Conservation (phyloP, 1,139 yeast species). For the Yamadazyma songkhlaensis region DNA sequence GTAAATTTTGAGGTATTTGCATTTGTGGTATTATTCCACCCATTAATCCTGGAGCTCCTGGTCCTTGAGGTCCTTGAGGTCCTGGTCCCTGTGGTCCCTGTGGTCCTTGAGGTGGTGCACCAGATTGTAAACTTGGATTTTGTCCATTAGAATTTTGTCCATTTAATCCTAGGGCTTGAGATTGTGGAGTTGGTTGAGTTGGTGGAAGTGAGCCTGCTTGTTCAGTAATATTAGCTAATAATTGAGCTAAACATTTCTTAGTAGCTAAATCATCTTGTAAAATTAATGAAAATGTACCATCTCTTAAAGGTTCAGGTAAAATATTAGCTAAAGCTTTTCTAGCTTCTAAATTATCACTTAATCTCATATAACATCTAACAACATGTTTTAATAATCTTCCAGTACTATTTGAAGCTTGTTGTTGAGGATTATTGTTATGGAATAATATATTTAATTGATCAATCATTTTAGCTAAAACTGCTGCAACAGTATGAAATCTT, state of each 20-base stretch:
- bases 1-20: slow-evolving; percentile 1
- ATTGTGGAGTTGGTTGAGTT: slow-evolving; percentile 1
- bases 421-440: slow-evolving; percentile 15
- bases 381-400: slow-evolving; percentile 89
- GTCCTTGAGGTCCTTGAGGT: background rate
- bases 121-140: background rate
- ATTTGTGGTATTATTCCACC: slow-evolving; percentile 4
- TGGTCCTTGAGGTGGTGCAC: background rate
- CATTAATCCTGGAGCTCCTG: slow-evolving; percentile 4
- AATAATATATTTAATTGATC: slow-evolving; percentile 54
- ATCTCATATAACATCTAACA: slow-evolving; percentile 86
- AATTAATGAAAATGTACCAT: slow-evolving; percentile 81
- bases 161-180: slow-evolving; percentile 2
- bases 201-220: slow-evolving; percentile 4
- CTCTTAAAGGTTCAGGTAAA: slow-evolving; percentile 83
- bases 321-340: slow-evolving; percentile 82
- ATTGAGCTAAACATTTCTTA: slow-evolving; percentile 80
- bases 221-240: slow-evolving; percentile 65
- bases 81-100: background rate
- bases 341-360: slow-evolving; percentile 89
- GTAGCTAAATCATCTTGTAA: slow-evolving; percentile 88
- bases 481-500: slow-evolving; percentile 90
- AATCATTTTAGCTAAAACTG: slow-evolving; percentile 85
- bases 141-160: slow-evolving; percentile 3
- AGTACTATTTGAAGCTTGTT: slow-evolving; percentile 44